phyloP scores from a whole-genome alignment of 1,139 yeast genomes.

The Entelexis paramagnoliae region DNA sequence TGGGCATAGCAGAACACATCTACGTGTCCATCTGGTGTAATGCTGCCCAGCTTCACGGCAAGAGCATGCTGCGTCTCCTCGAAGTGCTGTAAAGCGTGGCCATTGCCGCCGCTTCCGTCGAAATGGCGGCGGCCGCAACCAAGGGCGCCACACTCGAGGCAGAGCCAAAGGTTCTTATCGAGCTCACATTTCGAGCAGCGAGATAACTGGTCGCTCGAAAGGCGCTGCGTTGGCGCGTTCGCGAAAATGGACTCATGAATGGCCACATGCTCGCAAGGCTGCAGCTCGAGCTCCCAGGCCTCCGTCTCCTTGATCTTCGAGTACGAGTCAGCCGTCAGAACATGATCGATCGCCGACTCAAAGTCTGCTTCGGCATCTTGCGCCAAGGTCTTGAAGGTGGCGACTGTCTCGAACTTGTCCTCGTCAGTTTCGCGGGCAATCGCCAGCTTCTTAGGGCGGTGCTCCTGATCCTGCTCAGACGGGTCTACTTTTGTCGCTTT shows the following conservation, averaged over 20 bases:
- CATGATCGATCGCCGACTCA: conserved; percentile 36
- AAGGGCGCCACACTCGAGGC: conserved; percentile 74
- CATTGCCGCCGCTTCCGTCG: conserved; percentile 85
- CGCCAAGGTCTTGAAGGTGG: conserved; percentile 17
- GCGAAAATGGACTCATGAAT: conserved; percentile 11
- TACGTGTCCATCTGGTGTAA: conserved; percentile 52
- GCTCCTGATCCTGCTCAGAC: not conserved
- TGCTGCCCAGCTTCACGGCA: conserved; percentile 83
- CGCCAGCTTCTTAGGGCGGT: conserved; percentile 41
- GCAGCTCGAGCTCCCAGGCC: conserved; percentile 85
- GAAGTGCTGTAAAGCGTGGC: conserved; percentile 76
- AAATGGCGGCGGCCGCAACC: conserved; percentile 94
- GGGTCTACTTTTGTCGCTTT: conserved; percentile 43
- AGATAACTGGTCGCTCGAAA: conserved; percentile 33
- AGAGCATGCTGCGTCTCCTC: conserved; percentile 52
- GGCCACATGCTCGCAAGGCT: conserved; percentile 64
- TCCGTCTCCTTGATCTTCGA: conserved; percentile 60
- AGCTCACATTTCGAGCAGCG: conserved; percentile 61
- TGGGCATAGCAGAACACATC: conserved; percentile 85
- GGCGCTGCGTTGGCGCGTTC: conserved; percentile 29
- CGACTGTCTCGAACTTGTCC: conserved; percentile 7
- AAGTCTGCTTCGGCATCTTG: conserved; percentile 21
- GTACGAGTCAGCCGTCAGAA: conserved; percentile 57
- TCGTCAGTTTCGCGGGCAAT: conserved; percentile 50
- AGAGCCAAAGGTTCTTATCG: conserved; percentile 76